Conservation (phyloP, 805 yeast species). For the Zygosaccharomyces bisporus region DNA sequence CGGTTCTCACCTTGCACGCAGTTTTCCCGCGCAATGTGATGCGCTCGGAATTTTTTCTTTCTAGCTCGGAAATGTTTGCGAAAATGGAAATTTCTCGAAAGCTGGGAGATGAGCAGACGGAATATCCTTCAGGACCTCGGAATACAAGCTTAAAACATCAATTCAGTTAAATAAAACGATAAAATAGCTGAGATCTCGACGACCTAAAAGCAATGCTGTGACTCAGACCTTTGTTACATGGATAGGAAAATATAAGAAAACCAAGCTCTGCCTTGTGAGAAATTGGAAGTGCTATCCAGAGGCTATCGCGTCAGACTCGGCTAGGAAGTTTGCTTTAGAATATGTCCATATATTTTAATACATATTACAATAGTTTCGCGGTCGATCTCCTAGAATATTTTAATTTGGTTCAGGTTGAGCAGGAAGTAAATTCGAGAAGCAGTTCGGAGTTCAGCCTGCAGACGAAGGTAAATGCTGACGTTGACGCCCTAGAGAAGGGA, state of each 20-base stretch:
- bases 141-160: background rate
- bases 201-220: too few species aligned
- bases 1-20: background rate
- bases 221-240: background rate
- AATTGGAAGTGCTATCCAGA: background rate
- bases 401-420: constrained; percentile 4
- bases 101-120: background rate
- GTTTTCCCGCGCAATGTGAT: background rate
- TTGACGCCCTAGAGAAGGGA: background rate
- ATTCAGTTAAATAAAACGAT: too few species aligned
- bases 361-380: constrained; percentile 22
- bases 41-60: background rate
- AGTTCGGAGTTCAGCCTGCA: constrained; percentile 1
- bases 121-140: background rate
- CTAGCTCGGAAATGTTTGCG: background rate
- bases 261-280: too few species aligned
- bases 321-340: too few species aligned
- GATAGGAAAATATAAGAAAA: background rate
- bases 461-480: background rate
- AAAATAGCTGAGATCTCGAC: too few species aligned
- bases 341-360: constrained; percentile 13
- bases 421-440: background rate
- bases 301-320: too few species aligned
- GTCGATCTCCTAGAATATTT: constrained; percentile 26
- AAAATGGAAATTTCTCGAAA: background rate